A percentile compares a stretch with the other conserved stretches of the same genome.
These are phyloP conservation scores for Zymoseptoria pseudotritici DNA, from an alignment of 2,329 filamentous ascomycete species.

Conservation along the genomic window DNA sequence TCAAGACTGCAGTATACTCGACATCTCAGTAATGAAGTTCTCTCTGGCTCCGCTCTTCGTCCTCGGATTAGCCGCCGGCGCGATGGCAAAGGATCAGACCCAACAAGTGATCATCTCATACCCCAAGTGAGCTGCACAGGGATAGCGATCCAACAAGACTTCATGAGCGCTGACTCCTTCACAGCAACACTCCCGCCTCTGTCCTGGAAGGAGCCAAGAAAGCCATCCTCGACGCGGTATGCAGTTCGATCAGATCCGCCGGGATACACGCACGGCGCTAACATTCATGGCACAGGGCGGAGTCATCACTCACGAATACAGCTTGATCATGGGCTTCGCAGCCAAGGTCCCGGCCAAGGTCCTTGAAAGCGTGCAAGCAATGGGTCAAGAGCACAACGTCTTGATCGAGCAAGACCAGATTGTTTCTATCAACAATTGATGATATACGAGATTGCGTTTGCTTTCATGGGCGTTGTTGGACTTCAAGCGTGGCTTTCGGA, in stretches of 20 bases:
- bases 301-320: slow-evolving; percentile 52
- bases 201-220: slow-evolving; percentile 66
- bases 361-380: slow-evolving; percentile 58
- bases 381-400: slow-evolving; percentile 54
- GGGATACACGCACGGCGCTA: slow-evolving; percentile 3
- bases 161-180: background rate
- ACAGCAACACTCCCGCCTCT: slow-evolving; percentile 52
- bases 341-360: slow-evolving; percentile 61
- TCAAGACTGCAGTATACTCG: background rate
- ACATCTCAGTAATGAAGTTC: slow-evolving; percentile 22
- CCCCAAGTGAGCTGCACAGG: slow-evolving; percentile 37
- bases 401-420: slow-evolving; percentile 71
- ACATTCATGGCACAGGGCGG: slow-evolving; percentile 46
- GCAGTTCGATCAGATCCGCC: no score
- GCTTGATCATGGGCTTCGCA: slow-evolving; percentile 26
- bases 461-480: background rate
- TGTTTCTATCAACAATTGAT: slow-evolving; percentile 34
- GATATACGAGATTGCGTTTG: background rate
- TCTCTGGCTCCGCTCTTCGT: slow-evolving; percentile 17
- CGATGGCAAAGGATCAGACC: slow-evolving; percentile 10
- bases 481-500: background rate
- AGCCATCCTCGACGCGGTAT: slow-evolving; percentile 23
- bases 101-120: slow-evolving; percentile 80
- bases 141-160: background rate
- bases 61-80: slow-evolving; percentile 17